A percentile compares a stretch with the other conserved stretches of the same genome.
phyloP scores from a whole-genome alignment of 1,284 basidiomycete genomes.

The Stygiomarasmius scandens region DNA sequence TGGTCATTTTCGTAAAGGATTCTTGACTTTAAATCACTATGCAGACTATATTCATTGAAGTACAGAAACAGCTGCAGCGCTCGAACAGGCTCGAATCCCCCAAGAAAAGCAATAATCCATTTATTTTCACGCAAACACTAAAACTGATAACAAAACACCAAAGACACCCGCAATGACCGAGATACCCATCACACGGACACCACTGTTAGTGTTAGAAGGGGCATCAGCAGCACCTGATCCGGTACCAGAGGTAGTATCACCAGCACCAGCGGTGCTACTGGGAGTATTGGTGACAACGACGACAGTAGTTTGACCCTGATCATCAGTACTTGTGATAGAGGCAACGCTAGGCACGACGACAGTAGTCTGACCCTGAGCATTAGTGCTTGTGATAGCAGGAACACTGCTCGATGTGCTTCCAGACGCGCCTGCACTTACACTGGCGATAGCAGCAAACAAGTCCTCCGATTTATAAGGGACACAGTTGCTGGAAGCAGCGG shows the following conservation, averaged over 20 bases:
- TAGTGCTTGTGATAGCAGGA: conserved; percentile 10
- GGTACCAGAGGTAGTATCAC: conserved; percentile 26
- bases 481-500: conserved; percentile 69
- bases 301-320: too few species aligned
- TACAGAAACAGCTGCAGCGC: too few species aligned
- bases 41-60: too few species aligned
- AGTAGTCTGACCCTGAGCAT: conserved; percentile 16
- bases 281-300: too few species aligned
- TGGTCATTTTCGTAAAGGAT: too few species aligned
- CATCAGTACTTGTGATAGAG: too few species aligned
- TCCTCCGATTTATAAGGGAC: conserved; percentile 53
- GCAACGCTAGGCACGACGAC: conserved; percentile 15
- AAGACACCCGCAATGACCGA: conserved; percentile 39
- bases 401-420: conserved; percentile 18
- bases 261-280: too few species aligned
- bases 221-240: conserved; percentile 18
- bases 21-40: too few species aligned
- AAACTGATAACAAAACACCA: conserved; percentile 46
- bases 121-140: conserved; percentile 48
- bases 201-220: conserved; percentile 32
- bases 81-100: too few species aligned
- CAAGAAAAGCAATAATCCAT: too few species aligned
- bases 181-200: conserved; percentile 32
- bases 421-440: conserved; percentile 16
- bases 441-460: conserved; percentile 46